Conservation (phyloP, 2,329 filamentous ascomycete genomes). For the Nemania serpens region DNA sequence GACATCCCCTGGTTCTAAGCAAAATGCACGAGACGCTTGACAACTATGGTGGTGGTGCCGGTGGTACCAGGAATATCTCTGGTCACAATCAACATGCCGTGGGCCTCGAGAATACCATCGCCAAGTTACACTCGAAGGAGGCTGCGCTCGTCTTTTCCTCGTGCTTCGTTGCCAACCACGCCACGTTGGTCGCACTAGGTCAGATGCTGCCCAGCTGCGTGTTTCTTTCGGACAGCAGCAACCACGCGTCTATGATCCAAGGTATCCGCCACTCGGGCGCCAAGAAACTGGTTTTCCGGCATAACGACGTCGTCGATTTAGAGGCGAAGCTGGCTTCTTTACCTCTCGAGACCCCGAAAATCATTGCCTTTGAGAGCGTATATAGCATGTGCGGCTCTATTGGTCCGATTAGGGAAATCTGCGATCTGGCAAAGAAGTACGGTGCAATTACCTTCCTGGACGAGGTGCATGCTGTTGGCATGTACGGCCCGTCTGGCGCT, state of each 20-base stretch:
- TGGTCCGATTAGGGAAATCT: constrained; percentile 92
- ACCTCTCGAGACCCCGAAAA: constrained; percentile 84
- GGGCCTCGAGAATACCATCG: constrained; percentile 77
- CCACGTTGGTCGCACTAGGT: constrained; percentile 89
- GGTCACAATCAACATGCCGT: constrained; percentile 96
- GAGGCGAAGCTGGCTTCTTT: constrained; percentile 90
- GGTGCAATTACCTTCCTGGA: constrained; percentile 96
- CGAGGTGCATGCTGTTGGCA: constrained; percentile 97
- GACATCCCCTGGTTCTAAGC: constrained; percentile 82
- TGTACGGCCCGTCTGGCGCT: constrained; percentile 95
- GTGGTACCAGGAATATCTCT: constrained; percentile 95
- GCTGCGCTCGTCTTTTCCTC: constrained; percentile 92
- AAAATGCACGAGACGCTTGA: constrained; percentile 94
- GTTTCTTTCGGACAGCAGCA: constrained; percentile 92
- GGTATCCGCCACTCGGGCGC: constrained; percentile 96
- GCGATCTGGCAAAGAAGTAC: constrained; percentile 94
- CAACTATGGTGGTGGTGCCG: constrained; percentile 90
- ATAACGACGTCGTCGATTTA: constrained; percentile 90
- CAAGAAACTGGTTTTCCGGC: constrained; percentile 98
- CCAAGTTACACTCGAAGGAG: constrained; percentile 89
- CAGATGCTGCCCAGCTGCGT: constrained; percentile 96
- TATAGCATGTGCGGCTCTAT: constrained; percentile 99
- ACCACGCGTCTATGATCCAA: constrained; percentile 99
- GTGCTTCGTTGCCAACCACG: constrained; percentile 98
- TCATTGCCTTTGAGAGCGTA: constrained; percentile 97